Evolutionary conservation across 805 yeast genomes (phyloP), one percentile per base, ranked within the genome.

Genomic region (Wickerhamiella galacta): DNA sequence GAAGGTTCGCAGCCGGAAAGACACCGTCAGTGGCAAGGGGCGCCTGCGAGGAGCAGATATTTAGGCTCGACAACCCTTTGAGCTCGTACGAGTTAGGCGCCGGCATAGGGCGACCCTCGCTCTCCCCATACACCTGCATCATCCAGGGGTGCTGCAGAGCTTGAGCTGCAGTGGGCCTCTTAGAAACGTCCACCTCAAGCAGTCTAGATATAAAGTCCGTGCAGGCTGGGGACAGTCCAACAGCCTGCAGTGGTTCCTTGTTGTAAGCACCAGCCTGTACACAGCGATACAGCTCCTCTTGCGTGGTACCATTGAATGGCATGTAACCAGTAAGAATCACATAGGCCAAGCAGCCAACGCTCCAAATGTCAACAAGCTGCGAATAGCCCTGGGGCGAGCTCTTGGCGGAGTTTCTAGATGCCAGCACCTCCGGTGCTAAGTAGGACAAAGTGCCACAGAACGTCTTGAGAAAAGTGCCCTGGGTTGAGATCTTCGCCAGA

Each of bases 381-480:
- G 95, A 81, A 49, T 90, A 90, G 32, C 34, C 34, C 15, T 28
- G 25, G 15, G 19, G 25, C 2, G 16, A 14, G 53, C 38, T 43
- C 48, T 45, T 38, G 35, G 35, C 29, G 12, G 18, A 26, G 22
- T 25, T 35, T 2, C 38, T 19, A 10, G 65, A 66, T 19, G 57
- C 57, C 23, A 73, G 57, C 6, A 90, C 82, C 52, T 90, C 99
- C 0, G 99, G 99, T 0, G 99, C 98, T 31, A 90, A 77, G 48
- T 90, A 90, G 2, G 96, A 95, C 41, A 90, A 54, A 0, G 99
- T 90, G 1, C 99, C 99, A 57, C 99, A 90, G 47, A 90, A 90
- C 0, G 99, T 87, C 52, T 82, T 85, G 78, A 90, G 75, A 40
- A 78, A 72, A 2, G 93, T 72, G 7, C 83, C 77, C 33, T 72